These are phyloP conservation scores for Monosporascus cannonballus DNA, from an alignment of 2,329 filamentous ascomycete genomes.

Conservation along the genomic window DNA sequence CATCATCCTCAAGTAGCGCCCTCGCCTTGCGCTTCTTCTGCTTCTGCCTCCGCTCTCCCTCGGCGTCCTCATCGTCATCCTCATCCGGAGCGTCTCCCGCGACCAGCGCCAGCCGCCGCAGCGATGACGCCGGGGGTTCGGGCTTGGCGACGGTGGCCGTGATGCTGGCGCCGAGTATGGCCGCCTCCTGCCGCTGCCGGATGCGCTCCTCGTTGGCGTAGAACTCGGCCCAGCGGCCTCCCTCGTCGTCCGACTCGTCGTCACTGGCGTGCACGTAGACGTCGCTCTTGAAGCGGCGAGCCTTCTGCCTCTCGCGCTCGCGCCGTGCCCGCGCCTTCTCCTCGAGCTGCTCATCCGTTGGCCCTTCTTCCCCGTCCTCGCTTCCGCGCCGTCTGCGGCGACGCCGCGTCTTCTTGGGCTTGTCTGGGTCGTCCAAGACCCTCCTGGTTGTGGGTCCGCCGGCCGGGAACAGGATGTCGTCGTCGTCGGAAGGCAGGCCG, in stretches of 20 bases:
- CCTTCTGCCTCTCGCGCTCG: slow-evolving; percentile 69
- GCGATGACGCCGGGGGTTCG: background rate
- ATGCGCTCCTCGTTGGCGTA: slow-evolving; percentile 68
- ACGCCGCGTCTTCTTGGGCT: slow-evolving; percentile 55
- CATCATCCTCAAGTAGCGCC: slow-evolving; percentile 20
- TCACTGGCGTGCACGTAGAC: slow-evolving; percentile 78
- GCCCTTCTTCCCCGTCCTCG: slow-evolving; percentile 37
- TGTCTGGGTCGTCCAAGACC: slow-evolving; percentile 44
- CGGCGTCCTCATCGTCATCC: slow-evolving; percentile 7
- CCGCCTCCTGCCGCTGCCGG: slow-evolving; percentile 45
- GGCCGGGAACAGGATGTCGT: slow-evolving; percentile 61
- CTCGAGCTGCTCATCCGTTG: slow-evolving; percentile 58
- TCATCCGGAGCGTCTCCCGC: slow-evolving; percentile 6
- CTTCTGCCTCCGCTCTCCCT: background rate
- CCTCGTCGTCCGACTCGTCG: slow-evolving; percentile 79
- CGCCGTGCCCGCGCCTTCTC: slow-evolving; percentile 56
- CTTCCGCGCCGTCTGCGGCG: slow-evolving; percentile 35
- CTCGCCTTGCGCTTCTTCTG: slow-evolving; percentile 26
- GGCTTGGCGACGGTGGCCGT: slow-evolving; percentile 8
- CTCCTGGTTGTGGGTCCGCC: slow-evolving; percentile 58
- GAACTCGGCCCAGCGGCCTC: slow-evolving; percentile 56
- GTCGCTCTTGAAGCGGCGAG: slow-evolving; percentile 75
- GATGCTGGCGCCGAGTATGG: slow-evolving; percentile 17
- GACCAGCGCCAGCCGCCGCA: background rate
- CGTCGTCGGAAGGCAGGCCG: slow-evolving; percentile 33